Percentiles rank a stretch among this genome's conserved stretches.
phyloP scores from a whole-genome alignment of 345 rosid genomes.

The Pistacia integerrima region DNA sequence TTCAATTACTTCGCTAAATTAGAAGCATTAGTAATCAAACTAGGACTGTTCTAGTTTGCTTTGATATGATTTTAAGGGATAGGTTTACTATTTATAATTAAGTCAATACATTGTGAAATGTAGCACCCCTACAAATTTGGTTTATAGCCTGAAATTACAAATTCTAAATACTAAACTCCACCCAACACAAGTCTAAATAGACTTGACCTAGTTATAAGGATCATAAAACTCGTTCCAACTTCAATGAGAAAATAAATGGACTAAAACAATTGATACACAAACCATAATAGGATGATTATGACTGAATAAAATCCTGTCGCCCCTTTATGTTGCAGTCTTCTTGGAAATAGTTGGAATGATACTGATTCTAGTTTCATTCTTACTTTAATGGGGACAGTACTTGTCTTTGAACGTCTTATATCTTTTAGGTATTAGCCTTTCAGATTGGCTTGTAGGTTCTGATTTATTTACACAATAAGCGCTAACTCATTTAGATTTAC shows the following conservation, averaged over 20 bases:
- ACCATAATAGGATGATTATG: background rate
- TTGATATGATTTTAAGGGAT: background rate
- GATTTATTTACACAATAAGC: background rate
- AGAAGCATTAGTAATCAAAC: background rate
- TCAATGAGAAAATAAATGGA: too few relatives aligned
- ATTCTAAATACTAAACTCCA: background rate
- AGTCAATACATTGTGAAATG: background rate
- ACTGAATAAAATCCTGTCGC: background rate
- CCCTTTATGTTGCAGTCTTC: constrained; percentile 1
- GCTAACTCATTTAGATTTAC: background rate
- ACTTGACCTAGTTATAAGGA: too few relatives aligned
- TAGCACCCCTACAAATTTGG: background rate
- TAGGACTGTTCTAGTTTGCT: background rate
- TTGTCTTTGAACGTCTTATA: background rate
- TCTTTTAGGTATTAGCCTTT: background rate
- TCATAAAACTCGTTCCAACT: too few relatives aligned
- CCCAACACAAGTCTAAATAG: background rate
- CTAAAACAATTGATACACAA: background rate
- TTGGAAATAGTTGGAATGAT: constrained; percentile 2
- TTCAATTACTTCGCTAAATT: background rate
- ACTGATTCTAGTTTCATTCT: background rate
- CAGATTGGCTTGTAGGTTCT: constrained; percentile 7
- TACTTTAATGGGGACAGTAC: background rate
- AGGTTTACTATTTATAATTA: background rate
- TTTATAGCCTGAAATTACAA: background rate